These are phyloP conservation scores for Saccharomyces pastorianus DNA, from an alignment of 1,139 yeast species.

Conservation along the genomic window DNA sequence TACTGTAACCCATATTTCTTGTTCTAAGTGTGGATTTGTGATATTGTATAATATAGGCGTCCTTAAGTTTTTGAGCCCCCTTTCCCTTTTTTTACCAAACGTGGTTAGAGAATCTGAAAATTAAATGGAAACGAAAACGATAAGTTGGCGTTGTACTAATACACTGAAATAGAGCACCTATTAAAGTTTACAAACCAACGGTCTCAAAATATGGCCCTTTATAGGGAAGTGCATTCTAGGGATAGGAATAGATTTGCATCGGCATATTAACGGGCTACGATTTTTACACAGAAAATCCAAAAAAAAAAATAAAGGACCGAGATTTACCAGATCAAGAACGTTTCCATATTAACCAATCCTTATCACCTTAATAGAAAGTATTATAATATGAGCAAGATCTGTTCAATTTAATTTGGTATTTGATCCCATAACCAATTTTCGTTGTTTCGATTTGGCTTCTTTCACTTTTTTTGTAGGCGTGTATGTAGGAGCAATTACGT, in stretches of 20 bases:
- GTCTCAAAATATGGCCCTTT: not conserved
- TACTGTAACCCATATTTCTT: conserved; percentile 54
- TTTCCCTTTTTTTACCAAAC: not conserved
- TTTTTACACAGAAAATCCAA: not conserved
- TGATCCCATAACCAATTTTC: not conserved
- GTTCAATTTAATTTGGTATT: not conserved
- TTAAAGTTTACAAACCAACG: no score
- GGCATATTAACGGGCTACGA: not conserved
- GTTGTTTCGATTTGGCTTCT: not conserved
- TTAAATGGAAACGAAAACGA: not conserved
- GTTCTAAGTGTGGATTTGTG: not conserved
- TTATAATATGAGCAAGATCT: not conserved
- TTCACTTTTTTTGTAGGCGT: not conserved
- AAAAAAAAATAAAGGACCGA: not conserved
- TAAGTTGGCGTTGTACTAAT: not conserved
- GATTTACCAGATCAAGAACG: not conserved
- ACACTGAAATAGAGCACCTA: not conserved
- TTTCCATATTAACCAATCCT: not conserved
- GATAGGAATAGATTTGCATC: not conserved
- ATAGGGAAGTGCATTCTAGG: not conserved
- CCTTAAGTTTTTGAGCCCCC: not conserved
- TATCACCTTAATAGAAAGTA: not conserved
- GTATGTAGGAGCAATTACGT: not conserved
- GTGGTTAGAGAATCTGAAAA: not conserved
- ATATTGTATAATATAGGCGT: not conserved